Conservation (phyloP, 192 early-diverging fungal genomes). For the Chytriomyces confervae region DNA sequence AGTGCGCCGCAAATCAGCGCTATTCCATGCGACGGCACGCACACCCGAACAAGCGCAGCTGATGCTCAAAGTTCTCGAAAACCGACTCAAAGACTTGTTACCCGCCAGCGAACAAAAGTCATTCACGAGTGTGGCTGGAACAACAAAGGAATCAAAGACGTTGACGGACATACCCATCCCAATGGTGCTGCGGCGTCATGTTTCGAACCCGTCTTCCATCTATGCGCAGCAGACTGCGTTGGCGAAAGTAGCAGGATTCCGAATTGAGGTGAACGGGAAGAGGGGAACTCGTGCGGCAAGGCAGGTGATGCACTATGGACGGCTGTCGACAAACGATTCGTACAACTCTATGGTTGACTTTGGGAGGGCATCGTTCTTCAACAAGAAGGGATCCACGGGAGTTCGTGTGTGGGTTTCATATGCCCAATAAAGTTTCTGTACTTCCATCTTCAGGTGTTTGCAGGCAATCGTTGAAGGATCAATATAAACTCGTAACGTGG, state of each 20-base stretch:
- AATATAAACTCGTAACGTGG: too few species aligned
- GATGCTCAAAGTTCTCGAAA: background rate
- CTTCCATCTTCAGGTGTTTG: slow-evolving; percentile 12
- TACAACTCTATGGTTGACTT: slow-evolving; percentile 49
- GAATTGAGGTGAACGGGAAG: slow-evolving; percentile 53
- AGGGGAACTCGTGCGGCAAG: slow-evolving; percentile 43
- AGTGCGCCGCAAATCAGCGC: background rate
- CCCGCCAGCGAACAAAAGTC: background rate
- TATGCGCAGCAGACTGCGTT: slow-evolving; percentile 18
- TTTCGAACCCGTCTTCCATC: slow-evolving; percentile 32
- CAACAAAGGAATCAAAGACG: background rate
- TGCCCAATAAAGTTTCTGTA: too few species aligned
- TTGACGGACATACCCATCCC: slow-evolving; percentile 49
- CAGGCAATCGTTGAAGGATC: slow-evolving; percentile 20
- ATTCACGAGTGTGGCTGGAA: background rate
- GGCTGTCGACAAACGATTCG: slow-evolving; percentile 42
- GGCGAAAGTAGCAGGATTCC: slow-evolving; percentile 51
- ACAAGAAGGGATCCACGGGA: slow-evolving; percentile 59
- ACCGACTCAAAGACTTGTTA: background rate
- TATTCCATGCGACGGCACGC: background rate
- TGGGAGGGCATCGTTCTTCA: slow-evolving; percentile 45
- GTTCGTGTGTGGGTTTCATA: slow-evolving; percentile 61
- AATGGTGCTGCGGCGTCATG: slow-evolving; percentile 40
- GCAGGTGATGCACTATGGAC: slow-evolving; percentile 49
- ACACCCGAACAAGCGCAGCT: background rate